Percentiles rank a stretch among this genome's conserved stretches.
phyloP scores from a whole-genome alignment of 2,329 filamentous ascomycete genomes.

The Paracamarosporium sp. region DNA sequence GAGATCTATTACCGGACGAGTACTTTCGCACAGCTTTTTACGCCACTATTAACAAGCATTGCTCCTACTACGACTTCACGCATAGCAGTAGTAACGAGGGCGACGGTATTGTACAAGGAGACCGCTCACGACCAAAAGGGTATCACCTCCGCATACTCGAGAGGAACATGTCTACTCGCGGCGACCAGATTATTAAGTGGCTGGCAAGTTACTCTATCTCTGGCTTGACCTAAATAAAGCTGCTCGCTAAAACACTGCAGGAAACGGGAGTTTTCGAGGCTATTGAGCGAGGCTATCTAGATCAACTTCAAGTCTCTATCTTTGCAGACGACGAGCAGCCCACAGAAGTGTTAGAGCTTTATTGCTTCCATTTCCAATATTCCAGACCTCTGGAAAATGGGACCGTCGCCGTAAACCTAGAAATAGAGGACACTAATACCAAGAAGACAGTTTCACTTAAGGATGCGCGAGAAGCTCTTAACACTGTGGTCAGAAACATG shows the following conservation, averaged over 20 bases:
- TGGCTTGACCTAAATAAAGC: background rate
- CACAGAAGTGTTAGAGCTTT: constrained; percentile 3
- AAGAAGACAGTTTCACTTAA: background rate
- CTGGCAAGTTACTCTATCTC: background rate
- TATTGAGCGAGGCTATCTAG: background rate
- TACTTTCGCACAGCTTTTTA: constrained; percentile 4
- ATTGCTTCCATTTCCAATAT: constrained; percentile 8
- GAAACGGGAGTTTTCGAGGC: constrained; percentile 7
- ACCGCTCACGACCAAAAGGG: background rate
- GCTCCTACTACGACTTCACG: constrained; percentile 9
- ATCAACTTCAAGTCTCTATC: constrained; percentile 1
- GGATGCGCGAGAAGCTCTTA: constrained; percentile 6
- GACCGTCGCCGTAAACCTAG: background rate
- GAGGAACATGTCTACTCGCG: background rate
- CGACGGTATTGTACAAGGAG: background rate
- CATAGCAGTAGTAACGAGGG: background rate
- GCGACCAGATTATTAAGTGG: constrained; percentile 7
- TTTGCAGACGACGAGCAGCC: background rate
- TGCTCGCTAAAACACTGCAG: background rate
- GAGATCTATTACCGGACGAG: constrained; percentile 6
- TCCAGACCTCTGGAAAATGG: background rate
- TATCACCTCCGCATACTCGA: constrained; percentile 2
- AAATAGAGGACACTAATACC: background rate
- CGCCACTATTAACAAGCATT: constrained; percentile 6
- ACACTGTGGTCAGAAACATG: constrained; percentile 7